phyloP scores from a whole-genome alignment of 345 rosid genomes.

The Lepidium sativum region DNA sequence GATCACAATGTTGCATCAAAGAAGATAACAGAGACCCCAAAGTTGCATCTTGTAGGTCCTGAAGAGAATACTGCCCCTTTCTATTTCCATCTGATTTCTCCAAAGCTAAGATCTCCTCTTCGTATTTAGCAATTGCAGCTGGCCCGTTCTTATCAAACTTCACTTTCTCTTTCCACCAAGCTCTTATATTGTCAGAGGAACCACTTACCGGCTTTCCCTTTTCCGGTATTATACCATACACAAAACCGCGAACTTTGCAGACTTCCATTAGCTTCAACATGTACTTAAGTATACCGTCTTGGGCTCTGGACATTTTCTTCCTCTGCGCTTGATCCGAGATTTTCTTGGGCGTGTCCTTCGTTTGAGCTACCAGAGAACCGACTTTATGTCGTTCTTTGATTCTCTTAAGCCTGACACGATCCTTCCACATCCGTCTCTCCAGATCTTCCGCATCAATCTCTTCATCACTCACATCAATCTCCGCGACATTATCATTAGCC shows the following conservation, averaged over 20 bases:
- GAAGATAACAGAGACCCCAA: constrained; percentile 88
- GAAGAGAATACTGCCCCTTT: constrained; percentile 55
- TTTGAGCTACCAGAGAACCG: constrained; percentile 55
- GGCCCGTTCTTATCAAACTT: constrained; percentile 99
- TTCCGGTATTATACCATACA: constrained; percentile 95
- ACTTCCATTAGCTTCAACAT: constrained; percentile 99
- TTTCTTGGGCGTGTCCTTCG: constrained; percentile 57
- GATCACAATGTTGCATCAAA: constrained; percentile 98
- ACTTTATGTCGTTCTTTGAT: constrained; percentile 67
- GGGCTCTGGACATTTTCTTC: constrained; percentile 99
- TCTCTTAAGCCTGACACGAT: constrained; percentile 75
- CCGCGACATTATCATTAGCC: constrained; percentile 67
- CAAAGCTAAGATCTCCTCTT: constrained; percentile 72
- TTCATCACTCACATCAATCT: constrained; percentile 98
- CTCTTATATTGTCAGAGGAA: constrained; percentile 87
- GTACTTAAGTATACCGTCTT: constrained; percentile 97
- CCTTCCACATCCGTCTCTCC: constrained; percentile 97
- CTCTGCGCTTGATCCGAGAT: constrained; percentile 90
- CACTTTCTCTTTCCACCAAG: constrained; percentile 99
- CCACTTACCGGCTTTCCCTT: constrained; percentile 97
- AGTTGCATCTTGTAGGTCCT: constrained; percentile 98
- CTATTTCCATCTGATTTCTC: constrained; percentile 57
- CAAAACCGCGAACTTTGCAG: constrained; percentile 94
- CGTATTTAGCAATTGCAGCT: constrained; percentile 81
- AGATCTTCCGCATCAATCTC: constrained; percentile 85